Percentiles rank a stretch among this genome's conserved stretches.
These are phyloP conservation scores for Globisporangium okanoganense DNA, from an alignment of 352 stramenopile genomes.

Conservation along the genomic window DNA sequence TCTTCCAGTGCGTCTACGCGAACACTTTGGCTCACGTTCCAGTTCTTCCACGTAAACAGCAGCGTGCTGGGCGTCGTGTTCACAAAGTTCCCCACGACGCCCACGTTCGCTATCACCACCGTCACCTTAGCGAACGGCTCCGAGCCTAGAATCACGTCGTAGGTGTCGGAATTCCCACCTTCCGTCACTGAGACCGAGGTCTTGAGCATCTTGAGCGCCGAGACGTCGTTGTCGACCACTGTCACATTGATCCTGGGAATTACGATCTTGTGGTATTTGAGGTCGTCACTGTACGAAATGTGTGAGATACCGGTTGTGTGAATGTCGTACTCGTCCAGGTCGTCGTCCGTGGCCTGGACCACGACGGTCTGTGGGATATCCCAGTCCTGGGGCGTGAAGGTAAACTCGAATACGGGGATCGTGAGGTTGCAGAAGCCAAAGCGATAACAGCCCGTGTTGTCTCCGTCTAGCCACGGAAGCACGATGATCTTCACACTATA, in stretches of 20 bases:
- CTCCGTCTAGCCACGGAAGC: conserved; percentile 56
- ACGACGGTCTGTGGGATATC: conserved; percentile 51
- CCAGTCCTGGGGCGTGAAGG: conserved; percentile 66
- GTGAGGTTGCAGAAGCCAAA: conserved; percentile 75
- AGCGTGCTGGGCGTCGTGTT: conserved; percentile 27
- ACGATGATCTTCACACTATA: conserved; percentile 58
- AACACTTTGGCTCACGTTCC: conserved; percentile 56
- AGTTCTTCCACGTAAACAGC: conserved; percentile 65
- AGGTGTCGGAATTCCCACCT: conserved; percentile 37
- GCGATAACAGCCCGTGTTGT: conserved; percentile 64
- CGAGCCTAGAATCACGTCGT: conserved; percentile 46
- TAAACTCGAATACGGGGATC: conserved; percentile 37
- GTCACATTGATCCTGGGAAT: conserved; percentile 64
- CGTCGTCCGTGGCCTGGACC: conserved; percentile 57
- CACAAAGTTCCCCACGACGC: conserved; percentile 40
- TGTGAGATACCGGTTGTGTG: conserved; percentile 73
- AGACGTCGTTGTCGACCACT: conserved; percentile 62
- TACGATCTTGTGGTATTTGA: conserved; percentile 57
- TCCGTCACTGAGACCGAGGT: conserved; percentile 38
- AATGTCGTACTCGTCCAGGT: conserved; percentile 58
- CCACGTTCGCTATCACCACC: conserved; percentile 43
- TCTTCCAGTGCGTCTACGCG: conserved; percentile 59
- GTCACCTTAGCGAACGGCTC: conserved; percentile 74
- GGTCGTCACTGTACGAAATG: conserved; percentile 54
- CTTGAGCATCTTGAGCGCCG: conserved; percentile 44